Evolutionary conservation across 106 monocot genomes (phyloP), one percentile per base, ranked within the genome.

Genomic region (Posidonia australis): DNA sequence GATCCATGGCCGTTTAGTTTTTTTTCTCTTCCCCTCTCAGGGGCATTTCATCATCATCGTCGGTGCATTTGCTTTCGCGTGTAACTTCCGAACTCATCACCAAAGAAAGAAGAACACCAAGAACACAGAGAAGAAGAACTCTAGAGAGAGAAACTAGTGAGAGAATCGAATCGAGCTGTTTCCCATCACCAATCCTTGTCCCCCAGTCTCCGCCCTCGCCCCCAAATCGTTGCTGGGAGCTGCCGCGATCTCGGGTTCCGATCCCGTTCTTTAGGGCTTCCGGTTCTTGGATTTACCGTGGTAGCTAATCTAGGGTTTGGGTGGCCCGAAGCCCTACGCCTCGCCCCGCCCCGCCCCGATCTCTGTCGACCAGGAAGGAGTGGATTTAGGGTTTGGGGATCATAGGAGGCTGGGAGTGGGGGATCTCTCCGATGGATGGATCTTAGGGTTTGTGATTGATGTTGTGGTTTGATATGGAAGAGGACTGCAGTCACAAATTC

Each of bases 401-500:
- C 13, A 13, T 45, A 45, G 48, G 13, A 11, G 48, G 5, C 13
- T 10, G 48, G 48, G 13, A 17, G 25, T 17, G 24, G 28, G 27
- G 58, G 16, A 17, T 28, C 11, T 58, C 27, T 29, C 26, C 16
- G 58, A 58, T 28, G 28, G 48, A n/a, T 16, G 20, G 58, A 58
- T 58, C 58, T 58, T 58, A 58, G 58, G 58, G 30, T 58, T 58
- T 58, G 58, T 28, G 58, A 2, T 58, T 29, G 58, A 29, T 29
- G 58, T 31, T 29, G 13, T 16, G 24, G 12, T 24, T 22, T 58
- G 27, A 58, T 16, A 58, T 58, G 58, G 58, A 58, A 58, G 58
- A 58, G 58, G 58, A 58, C 58, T 58, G 58, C 17, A 58, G 25
- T 58, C 26, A 29, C 28, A 29, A 58, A 28, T 58, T 58, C 58